Evolutionary conservation across 352 stramenopile species (phyloP).

Genomic region (Phytopythium oedochilum): DNA sequence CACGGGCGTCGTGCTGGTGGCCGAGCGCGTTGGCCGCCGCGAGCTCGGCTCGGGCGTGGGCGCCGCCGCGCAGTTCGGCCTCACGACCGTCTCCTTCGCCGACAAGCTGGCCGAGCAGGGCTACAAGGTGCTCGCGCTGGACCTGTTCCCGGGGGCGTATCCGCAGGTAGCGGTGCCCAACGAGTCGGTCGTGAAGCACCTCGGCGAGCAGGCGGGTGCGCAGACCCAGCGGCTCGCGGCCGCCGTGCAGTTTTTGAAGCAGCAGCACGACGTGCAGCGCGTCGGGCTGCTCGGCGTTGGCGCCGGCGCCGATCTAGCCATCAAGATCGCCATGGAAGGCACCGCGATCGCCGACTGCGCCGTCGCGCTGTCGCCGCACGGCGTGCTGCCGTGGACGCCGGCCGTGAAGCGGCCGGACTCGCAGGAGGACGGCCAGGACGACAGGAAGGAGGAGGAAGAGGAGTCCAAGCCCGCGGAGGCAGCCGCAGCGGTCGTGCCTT

Average conservation of each 20-base stretch:
- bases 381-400: slow-evolving; percentile 28
- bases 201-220: slow-evolving; percentile 8
- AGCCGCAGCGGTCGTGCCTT: slow-evolving; percentile 28
- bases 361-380: slow-evolving; percentile 68
- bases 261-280: slow-evolving; percentile 71
- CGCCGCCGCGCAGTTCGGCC: slow-evolving; percentile 32
- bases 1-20: slow-evolving; percentile 73
- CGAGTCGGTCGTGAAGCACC: slow-evolving; percentile 9
- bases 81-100: slow-evolving; percentile 68
- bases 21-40: slow-evolving; percentile 31
- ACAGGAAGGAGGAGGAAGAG: slow-evolving; percentile 1
- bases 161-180: slow-evolving; percentile 6
- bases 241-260: slow-evolving; percentile 51
- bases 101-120: slow-evolving; percentile 86
- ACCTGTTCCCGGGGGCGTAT: slow-evolving; percentile 22
- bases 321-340: slow-evolving; percentile 54
- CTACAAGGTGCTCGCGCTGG: slow-evolving; percentile 82
- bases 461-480: slow-evolving; percentile 9
- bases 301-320: slow-evolving; percentile 57
- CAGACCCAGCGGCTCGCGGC: slow-evolving; percentile 33
- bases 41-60: slow-evolving; percentile 14
- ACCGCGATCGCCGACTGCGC: slow-evolving; percentile 46
- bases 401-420: not conserved
- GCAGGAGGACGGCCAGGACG: not conserved
- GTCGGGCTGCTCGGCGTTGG: slow-evolving; percentile 65